These are phyloP conservation scores for Diphasiastrum complanatum DNA, from an alignment of 83 land plant genomes.

Conservation along the genomic window DNA sequence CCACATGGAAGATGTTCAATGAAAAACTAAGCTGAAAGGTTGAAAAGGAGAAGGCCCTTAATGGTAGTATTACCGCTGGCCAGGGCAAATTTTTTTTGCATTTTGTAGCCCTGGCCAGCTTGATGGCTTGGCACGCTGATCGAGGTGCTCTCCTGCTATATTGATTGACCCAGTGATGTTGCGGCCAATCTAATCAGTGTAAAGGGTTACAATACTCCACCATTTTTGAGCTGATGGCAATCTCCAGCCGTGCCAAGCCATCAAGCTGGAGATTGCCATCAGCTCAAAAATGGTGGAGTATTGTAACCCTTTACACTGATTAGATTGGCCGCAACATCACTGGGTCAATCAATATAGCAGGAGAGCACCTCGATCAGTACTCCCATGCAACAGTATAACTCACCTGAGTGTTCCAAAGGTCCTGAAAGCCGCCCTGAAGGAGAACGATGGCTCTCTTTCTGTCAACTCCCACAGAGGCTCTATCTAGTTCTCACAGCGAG, in stretches of 20 bases:
- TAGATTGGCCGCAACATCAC: constrained; percentile 70
- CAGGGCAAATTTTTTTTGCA: no score
- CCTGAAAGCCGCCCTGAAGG: constrained; percentile 44
- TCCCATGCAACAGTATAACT: constrained; percentile 49
- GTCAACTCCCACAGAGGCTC: constrained; percentile 58
- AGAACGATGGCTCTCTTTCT: constrained; percentile 38
- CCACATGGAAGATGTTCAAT: no score
- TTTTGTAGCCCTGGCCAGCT: no score
- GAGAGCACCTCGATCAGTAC: constrained; percentile 47
- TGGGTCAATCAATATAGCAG: constrained; percentile 37
- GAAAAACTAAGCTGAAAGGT: no score
- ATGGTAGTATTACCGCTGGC: no score
- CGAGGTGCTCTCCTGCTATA: constrained; percentile 52
- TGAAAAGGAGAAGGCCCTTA: no score
- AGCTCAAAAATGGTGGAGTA: constrained; percentile 64
- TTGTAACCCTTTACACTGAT: constrained; percentile 71
- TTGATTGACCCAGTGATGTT: constrained; percentile 43
- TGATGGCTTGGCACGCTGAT: no score
- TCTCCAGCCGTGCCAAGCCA: no score
- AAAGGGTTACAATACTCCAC: constrained; percentile 73
- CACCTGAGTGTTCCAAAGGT: constrained; percentile 59
- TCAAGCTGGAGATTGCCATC: not conserved
- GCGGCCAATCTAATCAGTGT: constrained; percentile 79
- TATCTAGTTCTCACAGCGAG: constrained; percentile 66
- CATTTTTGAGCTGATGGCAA: constrained; percentile 33